A percentile compares a stretch with the other conserved stretches of the same genome.
Conservation (phyloP, 192 early-diverging fungal species). For the Backusella liffmaniae region DNA sequence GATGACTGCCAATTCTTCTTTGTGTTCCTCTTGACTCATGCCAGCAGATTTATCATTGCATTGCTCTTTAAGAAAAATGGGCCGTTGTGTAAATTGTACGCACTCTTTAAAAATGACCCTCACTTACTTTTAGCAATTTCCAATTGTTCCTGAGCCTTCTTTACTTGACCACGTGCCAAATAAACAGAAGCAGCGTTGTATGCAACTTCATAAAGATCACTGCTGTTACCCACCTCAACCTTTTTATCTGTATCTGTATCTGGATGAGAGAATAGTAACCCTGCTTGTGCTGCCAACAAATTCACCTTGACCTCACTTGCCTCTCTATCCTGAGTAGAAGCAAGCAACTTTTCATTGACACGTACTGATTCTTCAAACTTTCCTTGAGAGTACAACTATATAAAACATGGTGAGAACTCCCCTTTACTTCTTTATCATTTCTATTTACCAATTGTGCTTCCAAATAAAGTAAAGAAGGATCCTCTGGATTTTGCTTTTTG, state of each 20-base stretch:
- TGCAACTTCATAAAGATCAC: constrained; percentile 54
- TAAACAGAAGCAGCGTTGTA: constrained; percentile 65
- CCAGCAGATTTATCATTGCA: constrained; percentile 36
- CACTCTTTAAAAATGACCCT: no score
- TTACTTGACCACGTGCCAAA: constrained; percentile 53
- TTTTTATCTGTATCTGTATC: background rate
- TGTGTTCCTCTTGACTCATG: constrained; percentile 51
- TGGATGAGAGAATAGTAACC: constrained; percentile 11
- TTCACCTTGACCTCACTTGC: constrained; percentile 26
- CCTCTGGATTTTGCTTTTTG: constrained; percentile 23
- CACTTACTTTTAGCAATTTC: constrained; percentile 55
- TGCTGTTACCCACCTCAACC: constrained; percentile 28
- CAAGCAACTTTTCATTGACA: constrained; percentile 12
- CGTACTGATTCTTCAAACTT: constrained; percentile 12
- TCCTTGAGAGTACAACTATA: constrained; percentile 28
- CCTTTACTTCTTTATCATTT: background rate
- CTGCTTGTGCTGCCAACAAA: constrained; percentile 23
- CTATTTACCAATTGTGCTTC: constrained; percentile 67
- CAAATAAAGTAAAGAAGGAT: constrained; percentile 47
- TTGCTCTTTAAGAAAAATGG: constrained; percentile 5
- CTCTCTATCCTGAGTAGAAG: background rate
- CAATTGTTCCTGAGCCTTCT: constrained; percentile 51
- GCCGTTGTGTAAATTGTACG: background rate
- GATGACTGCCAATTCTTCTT: constrained; percentile 63
- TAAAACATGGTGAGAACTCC: background rate